These are phyloP conservation scores for Pseudomicrostroma phylloplanum DNA, from an alignment of 1,284 basidiomycete species.

Conservation along the genomic window DNA sequence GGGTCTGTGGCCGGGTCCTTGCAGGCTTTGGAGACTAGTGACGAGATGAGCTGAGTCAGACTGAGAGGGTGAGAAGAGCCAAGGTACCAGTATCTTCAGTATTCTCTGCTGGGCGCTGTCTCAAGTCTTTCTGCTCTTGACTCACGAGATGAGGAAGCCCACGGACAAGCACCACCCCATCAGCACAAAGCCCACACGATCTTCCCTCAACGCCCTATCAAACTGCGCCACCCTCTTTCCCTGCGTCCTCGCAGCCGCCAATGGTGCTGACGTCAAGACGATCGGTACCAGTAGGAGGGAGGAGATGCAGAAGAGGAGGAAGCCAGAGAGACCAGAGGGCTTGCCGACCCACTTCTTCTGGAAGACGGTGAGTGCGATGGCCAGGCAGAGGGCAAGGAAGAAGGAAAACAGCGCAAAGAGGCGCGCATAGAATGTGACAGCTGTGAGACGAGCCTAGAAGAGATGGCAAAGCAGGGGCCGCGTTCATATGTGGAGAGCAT, in stretches of 20 bases:
- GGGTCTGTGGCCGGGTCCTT: constrained; percentile 36
- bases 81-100: too few relatives aligned
- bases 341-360: constrained; percentile 35
- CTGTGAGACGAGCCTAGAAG: too few relatives aligned
- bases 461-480: too few relatives aligned
- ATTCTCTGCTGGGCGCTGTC: too few relatives aligned
- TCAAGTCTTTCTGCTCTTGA: too few relatives aligned
- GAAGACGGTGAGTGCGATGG: constrained; percentile 33
- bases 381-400: constrained; percentile 28
- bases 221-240: constrained; percentile 25
- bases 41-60: constrained; percentile 38
- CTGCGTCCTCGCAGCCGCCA: constrained; percentile 19
- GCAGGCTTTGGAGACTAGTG: constrained; percentile 35
- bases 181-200: constrained; percentile 31
- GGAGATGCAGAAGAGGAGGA: constrained; percentile 30
- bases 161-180: neutral
- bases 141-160: too few relatives aligned
- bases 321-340: constrained; percentile 37
- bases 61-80: too few relatives aligned
- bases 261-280: constrained; percentile 18
- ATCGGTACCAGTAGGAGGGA: constrained; percentile 23
- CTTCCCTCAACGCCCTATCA: constrained; percentile 27
- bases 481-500: too few relatives aligned
- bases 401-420: constrained; percentile 19
- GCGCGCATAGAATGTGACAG: neutral